phyloP scores from a whole-genome alignment of 768 basidiomycete species.

The Rhodotorula taiwanensis region DNA sequence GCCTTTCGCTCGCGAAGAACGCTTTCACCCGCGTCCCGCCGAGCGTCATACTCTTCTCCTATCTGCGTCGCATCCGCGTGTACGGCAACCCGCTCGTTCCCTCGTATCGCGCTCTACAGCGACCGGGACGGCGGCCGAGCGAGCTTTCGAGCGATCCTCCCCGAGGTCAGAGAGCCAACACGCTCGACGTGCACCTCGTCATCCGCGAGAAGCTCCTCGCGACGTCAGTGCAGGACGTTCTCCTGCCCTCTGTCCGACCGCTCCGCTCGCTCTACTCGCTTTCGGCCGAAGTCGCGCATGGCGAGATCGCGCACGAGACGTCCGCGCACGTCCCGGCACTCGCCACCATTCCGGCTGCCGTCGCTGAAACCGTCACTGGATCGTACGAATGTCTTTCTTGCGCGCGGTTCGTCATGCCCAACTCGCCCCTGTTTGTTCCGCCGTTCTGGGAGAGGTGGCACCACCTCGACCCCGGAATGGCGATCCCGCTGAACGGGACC shows the following conservation, averaged over 20 bases:
- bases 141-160: too few relatives aligned
- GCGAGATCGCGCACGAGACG: not conserved
- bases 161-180: not conserved
- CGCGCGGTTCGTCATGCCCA: not conserved
- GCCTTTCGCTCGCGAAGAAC: slow-evolving; percentile 29
- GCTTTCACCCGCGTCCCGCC: slow-evolving; percentile 17
- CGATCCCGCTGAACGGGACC: not conserved
- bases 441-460: slow-evolving; percentile 6
- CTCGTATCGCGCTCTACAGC: slow-evolving; percentile 69
- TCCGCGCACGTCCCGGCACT: not conserved
- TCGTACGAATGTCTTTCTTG: slow-evolving; percentile 25
- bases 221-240: not conserved
- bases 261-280: not conserved
- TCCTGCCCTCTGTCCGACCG: too few relatives aligned
- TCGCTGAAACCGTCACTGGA: not conserved
- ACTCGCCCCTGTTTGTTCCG: not conserved
- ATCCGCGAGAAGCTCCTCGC: not conserved
- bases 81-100: slow-evolving; percentile 58
- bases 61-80: slow-evolving; percentile 66
- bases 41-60: slow-evolving; percentile 44
- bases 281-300: not conserved
- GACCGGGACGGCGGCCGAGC: slow-evolving; percentile 28
- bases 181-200: not conserved
- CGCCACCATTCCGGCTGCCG: slow-evolving; percentile 1
- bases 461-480: slow-evolving; percentile 18